These are phyloP conservation scores for Epichloe sylvatica DNA, from an alignment of 2,329 filamentous ascomycete species.

Conservation along the genomic window DNA sequence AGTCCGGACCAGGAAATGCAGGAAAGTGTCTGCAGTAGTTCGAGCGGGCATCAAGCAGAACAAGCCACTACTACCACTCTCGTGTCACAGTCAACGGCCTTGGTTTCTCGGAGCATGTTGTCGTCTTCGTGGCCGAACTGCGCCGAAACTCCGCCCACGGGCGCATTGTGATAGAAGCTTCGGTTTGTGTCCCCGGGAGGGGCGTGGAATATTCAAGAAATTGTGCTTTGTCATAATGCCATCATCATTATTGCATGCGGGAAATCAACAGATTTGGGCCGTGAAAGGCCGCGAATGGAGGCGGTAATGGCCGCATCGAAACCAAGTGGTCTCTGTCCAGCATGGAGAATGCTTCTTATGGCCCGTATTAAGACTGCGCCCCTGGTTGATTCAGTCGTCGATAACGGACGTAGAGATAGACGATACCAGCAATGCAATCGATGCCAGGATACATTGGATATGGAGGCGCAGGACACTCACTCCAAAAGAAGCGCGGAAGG, in stretches of 20 bases:
- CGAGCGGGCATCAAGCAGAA: constrained; percentile 3
- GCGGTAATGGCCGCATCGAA: not conserved
- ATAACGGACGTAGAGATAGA: too few relatives aligned
- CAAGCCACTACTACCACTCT: constrained; percentile 1
- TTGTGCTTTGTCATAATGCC: not conserved
- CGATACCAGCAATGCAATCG: too few relatives aligned
- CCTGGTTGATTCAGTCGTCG: too few relatives aligned
- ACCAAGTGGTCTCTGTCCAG: too few relatives aligned
- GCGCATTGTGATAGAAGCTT: not conserved
- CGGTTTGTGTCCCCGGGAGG: not conserved
- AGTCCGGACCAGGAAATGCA: not conserved
- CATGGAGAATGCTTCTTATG: too few relatives aligned
- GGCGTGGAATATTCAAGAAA: not conserved
- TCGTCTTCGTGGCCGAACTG: constrained; percentile 12
- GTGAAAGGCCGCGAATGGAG: not conserved
- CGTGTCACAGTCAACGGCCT: constrained; percentile 1
- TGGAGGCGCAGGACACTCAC: too few relatives aligned
- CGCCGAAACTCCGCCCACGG: constrained; percentile 8
- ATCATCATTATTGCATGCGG: not conserved
- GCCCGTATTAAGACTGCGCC: too few relatives aligned
- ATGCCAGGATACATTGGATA: too few relatives aligned
- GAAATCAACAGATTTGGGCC: not conserved
- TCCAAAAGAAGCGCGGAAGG: too few relatives aligned
- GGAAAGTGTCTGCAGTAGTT: constrained; percentile 1
- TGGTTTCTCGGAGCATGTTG: constrained; percentile 11